Conservation (phyloP, 2,329 filamentous ascomycete species). For the Fusarium transvaalense region DNA sequence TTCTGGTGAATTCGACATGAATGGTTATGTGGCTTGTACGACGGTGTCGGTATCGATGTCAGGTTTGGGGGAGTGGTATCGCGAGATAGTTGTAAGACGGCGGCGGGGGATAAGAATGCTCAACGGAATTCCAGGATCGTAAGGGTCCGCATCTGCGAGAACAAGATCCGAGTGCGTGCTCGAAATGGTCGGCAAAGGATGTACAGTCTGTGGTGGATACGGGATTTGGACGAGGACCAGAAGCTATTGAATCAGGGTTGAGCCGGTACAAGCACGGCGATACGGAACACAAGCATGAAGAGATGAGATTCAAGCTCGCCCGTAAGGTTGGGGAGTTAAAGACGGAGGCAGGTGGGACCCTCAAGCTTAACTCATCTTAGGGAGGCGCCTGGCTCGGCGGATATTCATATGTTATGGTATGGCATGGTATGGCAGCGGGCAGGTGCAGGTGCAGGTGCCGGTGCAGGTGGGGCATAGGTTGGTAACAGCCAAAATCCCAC, state of each 20-base stretch:
- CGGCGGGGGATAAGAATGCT: conserved; percentile 24
- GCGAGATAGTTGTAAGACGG: conserved; percentile 28
- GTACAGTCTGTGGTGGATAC: neutral
- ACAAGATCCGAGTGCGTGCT: conserved; percentile 1
- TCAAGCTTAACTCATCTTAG: conserved; percentile 23
- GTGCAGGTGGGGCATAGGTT: neutral
- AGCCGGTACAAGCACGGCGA: conserved; percentile 20
- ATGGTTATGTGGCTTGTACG: conserved; percentile 7
- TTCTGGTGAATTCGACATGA: conserved; percentile 56
- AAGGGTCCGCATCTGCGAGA: conserved; percentile 31
- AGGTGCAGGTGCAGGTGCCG: neutral
- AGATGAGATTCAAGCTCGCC: conserved; percentile 20
- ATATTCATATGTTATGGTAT: neutral
- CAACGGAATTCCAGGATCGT: conserved; percentile 18
- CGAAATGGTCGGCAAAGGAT: neutral
- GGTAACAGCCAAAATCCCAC: conserved; percentile 6
- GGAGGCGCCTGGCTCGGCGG: conserved; percentile 9
- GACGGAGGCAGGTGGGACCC: conserved; percentile 32
- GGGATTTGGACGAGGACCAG: conserved; percentile 5
- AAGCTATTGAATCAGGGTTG: conserved; percentile 3
- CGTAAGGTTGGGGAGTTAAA: conserved; percentile 34
- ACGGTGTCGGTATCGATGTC: conserved; percentile 10
- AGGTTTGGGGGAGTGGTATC: conserved; percentile 19
- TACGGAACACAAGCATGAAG: conserved; percentile 23
- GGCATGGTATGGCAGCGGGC: neutral